Base-by-base conservation (phyloP, 306 rosid genomes). In the Dicorynia guianensis region DNA sequence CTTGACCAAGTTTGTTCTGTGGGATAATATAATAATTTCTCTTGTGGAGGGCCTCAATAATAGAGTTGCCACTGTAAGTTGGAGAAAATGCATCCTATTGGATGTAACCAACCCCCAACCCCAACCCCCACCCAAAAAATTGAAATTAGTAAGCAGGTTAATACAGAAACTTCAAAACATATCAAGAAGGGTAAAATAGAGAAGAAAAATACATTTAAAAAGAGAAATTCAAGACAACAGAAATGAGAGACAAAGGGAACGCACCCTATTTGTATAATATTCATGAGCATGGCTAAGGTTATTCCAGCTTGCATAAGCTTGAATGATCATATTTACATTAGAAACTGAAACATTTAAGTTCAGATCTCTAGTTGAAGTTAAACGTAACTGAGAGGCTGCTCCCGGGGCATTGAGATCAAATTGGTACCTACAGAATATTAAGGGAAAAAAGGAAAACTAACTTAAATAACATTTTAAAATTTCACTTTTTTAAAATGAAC, bases 301-400 rank as follows among this genome's bases (percentile, higher is more conserved):
- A 72, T 75, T 92, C 99, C 99, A 95, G 84, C 97, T 95, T 63
- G 99, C 92, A 90, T 95, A 95, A 77, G 97, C 99, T 86, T 95
- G 97, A 84, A 95, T 90, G 68, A 95, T 84, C 97, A 95, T 90
- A 82, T 95, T 95, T 69, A 85, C 92, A 86, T 89, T 95, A 57
- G 97, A 95, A 47, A 93, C 93, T 42, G 99, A 89, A 80, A 95
- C 84, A 78, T 95, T 95, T 83, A 95, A 59, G 81, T 95, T 95
- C 86, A 95, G 82, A 76, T 95, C 97, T 83, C 95, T 83, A 63
- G 97, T 88, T 76, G 93, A 79, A 60, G 97, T 90, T 47, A 95
- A 72, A 74, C 97, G 99, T 81, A 95, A 69, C 84, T 92, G 97
- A 81, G 99, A 87, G n/a, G 97, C 87, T 68, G 97, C 91, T 76